Base-by-base conservation (phyloP, 805 yeast genomes). In the Saturnispora quitensis region DNA sequence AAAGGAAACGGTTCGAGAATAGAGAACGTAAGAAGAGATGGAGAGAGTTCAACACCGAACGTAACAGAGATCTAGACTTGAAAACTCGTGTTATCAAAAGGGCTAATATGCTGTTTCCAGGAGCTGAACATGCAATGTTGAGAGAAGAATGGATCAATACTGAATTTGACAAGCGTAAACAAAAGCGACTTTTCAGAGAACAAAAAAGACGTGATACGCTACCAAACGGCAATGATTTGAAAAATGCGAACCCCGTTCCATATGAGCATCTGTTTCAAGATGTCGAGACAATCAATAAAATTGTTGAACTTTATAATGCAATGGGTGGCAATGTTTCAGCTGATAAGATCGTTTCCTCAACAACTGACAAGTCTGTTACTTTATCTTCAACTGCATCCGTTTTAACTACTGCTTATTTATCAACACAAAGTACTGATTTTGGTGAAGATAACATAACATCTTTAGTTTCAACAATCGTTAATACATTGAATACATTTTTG, bases 1-100 rank as follows among this genome's bases (percentile, higher is more conserved):
- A 83, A 59, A 75, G 79, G 55, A 71, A 82, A 10, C 69, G 89
- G 47, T 59, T 75, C 25, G 90, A 81, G 46, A 88, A 88, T 60
- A 71, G 95, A 46, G 86, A 81, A 50, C 71, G 96, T 20, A 88
- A 88, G 69, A 82, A 85, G 68, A 77, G 78, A 57, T 88, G 96
- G 96, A 74, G 96, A 60, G 90, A 81, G 56, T 82, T 79, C 27
- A 89, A 91, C 62, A 76, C 78, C 8, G 84, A 84, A 54, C 74
- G 93, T 57, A 90, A 90, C 66, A 84, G 87, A 69, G 96, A 89
- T 64, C 84, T 88, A 60, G 98, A 91, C 62, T 71, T 91, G 50
- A 74, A 95, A 49, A 80, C 86, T 0, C 73, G 98, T 51, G 82
- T 91, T 20, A 75, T 78, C 56, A 84, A 83, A 57, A 73, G 93